A percentile compares a stretch with the other conserved stretches of the same genome.
Conservation (phyloP, 2,329 filamentous ascomycete species). For the Triangularia setosa region DNA sequence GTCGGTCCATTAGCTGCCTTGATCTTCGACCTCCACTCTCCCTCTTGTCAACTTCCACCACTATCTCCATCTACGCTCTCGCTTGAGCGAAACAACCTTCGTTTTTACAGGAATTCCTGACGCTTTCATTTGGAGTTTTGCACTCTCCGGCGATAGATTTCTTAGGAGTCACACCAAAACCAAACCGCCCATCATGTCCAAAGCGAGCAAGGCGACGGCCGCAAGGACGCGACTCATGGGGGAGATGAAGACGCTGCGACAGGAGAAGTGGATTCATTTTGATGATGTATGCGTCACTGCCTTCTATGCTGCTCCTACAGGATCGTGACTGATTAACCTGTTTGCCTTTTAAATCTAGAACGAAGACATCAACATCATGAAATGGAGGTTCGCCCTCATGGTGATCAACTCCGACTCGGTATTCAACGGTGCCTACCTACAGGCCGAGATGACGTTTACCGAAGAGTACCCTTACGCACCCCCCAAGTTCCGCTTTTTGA, state of each 20-base stretch:
- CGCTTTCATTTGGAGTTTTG: neutral
- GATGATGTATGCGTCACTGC: constrained; percentile 40
- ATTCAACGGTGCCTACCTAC: constrained; percentile 89
- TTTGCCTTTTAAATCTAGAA: constrained; percentile 45
- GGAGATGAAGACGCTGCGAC: constrained; percentile 75
- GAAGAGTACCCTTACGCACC: constrained; percentile 86
- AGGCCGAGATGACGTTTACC: constrained; percentile 81
- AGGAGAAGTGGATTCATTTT: constrained; percentile 92
- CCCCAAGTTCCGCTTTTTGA: constrained; percentile 80
- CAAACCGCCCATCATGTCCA: neutral
- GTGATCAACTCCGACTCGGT: constrained; percentile 88
- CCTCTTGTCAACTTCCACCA: neutral
- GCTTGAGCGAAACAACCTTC: neutral
- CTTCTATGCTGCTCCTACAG: neutral
- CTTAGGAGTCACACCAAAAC: neutral
- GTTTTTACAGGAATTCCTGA: neutral
- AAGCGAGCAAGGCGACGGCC: constrained; percentile 27
- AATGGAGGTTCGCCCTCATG: constrained; percentile 85
- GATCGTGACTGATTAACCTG: neutral
- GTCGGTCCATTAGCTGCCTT: neutral
- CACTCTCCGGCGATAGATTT: neutral
- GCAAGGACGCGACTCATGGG: constrained; percentile 84
- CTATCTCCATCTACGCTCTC: neutral
- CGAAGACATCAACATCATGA: constrained; percentile 65
- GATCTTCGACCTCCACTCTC: neutral